A percentile compares a stretch with the other conserved stretches of the same genome.
Evolutionary conservation across 495 filamentous ascomycete species (phyloP).

Genomic region (Annulohypoxylon stygium): DNA sequence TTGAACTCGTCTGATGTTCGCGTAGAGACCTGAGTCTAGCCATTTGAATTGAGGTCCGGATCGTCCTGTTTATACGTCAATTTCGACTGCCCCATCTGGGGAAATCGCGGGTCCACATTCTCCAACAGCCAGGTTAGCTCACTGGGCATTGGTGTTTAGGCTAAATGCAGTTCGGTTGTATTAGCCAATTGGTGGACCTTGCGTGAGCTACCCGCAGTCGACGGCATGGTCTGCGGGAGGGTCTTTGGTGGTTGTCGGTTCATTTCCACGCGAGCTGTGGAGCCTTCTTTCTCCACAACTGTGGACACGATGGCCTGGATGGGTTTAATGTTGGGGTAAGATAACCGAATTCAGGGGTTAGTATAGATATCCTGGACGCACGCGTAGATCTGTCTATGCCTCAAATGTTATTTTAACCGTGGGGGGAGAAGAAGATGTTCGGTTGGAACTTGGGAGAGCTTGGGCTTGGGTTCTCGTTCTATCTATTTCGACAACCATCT

Average conservation of each 20-base stretch:
- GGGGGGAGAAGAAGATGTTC: neutral
- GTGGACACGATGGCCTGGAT: conserved; percentile 11
- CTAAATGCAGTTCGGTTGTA: conserved; percentile 29
- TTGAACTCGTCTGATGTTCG: conserved; percentile 12
- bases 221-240: conserved; percentile 18
- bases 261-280: conserved; percentile 31
- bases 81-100: conserved; percentile 16
- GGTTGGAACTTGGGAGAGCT: neutral
- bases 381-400: neutral
- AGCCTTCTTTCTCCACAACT: conserved; percentile 22
- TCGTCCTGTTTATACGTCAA: conserved; percentile 46
- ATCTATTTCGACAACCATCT: neutral
- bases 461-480: neutral
- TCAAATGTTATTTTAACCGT: neutral
- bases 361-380: neutral
- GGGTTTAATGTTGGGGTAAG: conserved; percentile 40
- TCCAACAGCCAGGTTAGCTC: conserved; percentile 36
- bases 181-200: conserved; percentile 22
- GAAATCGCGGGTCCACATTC: conserved; percentile 16
- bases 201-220: neutral
- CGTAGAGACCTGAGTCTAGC: conserved; percentile 9
- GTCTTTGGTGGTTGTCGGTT: conserved; percentile 28
- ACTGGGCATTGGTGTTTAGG: conserved; percentile 32
- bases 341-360: conserved; percentile 14
- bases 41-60: conserved; percentile 8